Percentiles rank a stretch among this genome's conserved stretches.
Evolutionary conservation across 2,329 filamentous ascomycete genomes (phyloP).

Genomic region (Fusarium sp.): DNA sequence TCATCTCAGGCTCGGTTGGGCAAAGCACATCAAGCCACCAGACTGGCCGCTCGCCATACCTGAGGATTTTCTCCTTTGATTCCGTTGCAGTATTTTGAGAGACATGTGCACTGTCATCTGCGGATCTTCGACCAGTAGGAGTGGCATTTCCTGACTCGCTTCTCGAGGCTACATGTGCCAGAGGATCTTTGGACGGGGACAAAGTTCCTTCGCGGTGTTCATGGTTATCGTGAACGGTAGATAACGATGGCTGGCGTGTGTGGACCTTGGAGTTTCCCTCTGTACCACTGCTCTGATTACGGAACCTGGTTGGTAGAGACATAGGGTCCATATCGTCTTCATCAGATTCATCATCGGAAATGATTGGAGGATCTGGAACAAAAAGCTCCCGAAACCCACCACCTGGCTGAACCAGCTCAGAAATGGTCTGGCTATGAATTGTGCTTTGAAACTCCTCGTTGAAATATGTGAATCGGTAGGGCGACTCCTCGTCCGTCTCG

Average conservation of each 20-base stretch:
- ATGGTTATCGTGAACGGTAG: constrained; percentile 47
- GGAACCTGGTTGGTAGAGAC: constrained; percentile 46
- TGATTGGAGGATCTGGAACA: constrained; percentile 83
- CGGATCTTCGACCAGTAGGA: constrained; percentile 61
- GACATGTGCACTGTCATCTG: constrained; percentile 46
- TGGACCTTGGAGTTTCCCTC: constrained; percentile 61
- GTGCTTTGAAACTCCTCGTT: constrained; percentile 97
- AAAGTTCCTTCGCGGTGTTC: constrained; percentile 45
- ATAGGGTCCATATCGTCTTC: constrained; percentile 68
- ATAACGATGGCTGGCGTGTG: constrained; percentile 63
- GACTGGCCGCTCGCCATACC: constrained; percentile 86
- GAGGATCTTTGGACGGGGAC: constrained; percentile 52
- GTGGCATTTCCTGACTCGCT: constrained; percentile 63
- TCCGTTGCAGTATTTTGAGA: constrained; percentile 40
- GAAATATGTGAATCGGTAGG: constrained; percentile 98
- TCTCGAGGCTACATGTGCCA: constrained; percentile 51
- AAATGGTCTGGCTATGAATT: constrained; percentile 95
- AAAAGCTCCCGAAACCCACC: constrained; percentile 90
- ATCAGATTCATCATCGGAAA: constrained; percentile 81
- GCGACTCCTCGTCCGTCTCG: constrained; percentile 87
- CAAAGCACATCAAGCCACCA: constrained; percentile 97
- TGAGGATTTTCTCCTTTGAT: constrained; percentile 61
- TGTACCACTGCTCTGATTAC: constrained; percentile 40
- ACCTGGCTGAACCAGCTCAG: constrained; percentile 89
- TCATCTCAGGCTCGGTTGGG: constrained; percentile 96